A percentile compares a stretch with the other conserved stretches of the same genome.
phyloP scores from a whole-genome alignment of 805 yeast genomes.

The Metschnikowia kofuensis region DNA sequence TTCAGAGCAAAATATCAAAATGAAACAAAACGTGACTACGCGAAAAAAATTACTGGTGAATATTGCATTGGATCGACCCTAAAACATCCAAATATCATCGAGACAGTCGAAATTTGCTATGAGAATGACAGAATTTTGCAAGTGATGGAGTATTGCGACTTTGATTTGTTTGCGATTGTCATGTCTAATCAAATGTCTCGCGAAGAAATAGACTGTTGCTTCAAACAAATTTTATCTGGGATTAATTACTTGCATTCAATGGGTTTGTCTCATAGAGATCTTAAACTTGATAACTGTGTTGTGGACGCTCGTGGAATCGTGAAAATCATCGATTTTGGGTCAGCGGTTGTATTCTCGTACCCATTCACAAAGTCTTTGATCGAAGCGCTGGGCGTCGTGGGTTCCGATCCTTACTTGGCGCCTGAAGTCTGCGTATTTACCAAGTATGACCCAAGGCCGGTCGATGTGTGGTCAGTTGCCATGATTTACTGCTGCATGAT shows the following conservation, averaged over 20 bases:
- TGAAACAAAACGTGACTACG: constrained; percentile 81
- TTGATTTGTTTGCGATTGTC: constrained; percentile 88
- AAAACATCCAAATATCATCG: constrained; percentile 85
- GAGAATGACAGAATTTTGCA: constrained; percentile 85
- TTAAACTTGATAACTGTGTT: constrained; percentile 91
- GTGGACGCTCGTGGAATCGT: constrained; percentile 79
- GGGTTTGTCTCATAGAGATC: constrained; percentile 89
- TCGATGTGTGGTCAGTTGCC: constrained; percentile 91
- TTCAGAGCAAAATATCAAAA: constrained; percentile 72
- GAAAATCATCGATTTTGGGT: constrained; percentile 88
- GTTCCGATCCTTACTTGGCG: constrained; percentile 86
- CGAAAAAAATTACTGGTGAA: constrained; percentile 90
- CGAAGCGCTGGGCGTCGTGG: constrained; percentile 82
- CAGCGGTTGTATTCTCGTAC: constrained; percentile 86
- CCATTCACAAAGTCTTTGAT: constrained; percentile 73
- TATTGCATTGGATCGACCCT: constrained; percentile 91
- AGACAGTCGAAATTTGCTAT: constrained; percentile 86
- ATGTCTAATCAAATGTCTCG: constrained; percentile 87
- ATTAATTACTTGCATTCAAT: constrained; percentile 75
- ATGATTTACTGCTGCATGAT: constrained; percentile 92
- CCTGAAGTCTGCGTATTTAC: constrained; percentile 86
- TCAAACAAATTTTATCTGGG: constrained; percentile 81
- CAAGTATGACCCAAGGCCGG: constrained; percentile 88
- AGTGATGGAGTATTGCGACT: constrained; percentile 94
- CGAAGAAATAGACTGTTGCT: constrained; percentile 82